phyloP scores from a whole-genome alignment of 176 grass and related monocot genomes.

The Pontederia paniculata region DNA sequence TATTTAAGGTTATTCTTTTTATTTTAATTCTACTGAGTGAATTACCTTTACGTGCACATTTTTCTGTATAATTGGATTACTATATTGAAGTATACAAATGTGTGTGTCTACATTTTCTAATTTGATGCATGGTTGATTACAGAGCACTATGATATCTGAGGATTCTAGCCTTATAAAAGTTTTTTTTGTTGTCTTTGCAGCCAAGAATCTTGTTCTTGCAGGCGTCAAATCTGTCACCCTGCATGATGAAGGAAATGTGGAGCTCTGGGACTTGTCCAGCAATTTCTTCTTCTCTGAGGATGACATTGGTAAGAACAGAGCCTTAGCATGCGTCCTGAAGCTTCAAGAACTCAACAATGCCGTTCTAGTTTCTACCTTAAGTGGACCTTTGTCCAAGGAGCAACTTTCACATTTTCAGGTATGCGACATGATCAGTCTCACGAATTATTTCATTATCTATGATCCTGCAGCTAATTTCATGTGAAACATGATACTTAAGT shows the following conservation, averaged over 20 bases:
- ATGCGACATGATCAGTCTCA: neutral
- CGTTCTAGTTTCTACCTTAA: slow-evolving; percentile 48
- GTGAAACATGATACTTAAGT: no score
- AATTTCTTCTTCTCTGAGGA: slow-evolving; percentile 78
- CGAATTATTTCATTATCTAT: neutral
- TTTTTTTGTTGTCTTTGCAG: slow-evolving; percentile 32
- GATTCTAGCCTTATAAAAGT: neutral
- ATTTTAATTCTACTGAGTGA: no score
- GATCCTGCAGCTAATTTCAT: neutral
- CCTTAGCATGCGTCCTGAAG: slow-evolving; percentile 46
- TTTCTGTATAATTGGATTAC: no score
- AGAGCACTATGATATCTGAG: no score
- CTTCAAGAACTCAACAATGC: slow-evolving; percentile 85
- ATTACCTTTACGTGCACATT: no score
- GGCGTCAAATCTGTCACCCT: slow-evolving; percentile 76
- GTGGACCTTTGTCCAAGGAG: slow-evolving; percentile 44
- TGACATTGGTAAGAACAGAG: slow-evolving; percentile 62
- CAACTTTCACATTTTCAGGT: slow-evolving; percentile 73
- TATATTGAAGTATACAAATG: no score
- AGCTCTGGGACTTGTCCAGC: slow-evolving; percentile 74
- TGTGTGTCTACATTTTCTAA: no score
- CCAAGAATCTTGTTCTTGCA: slow-evolving; percentile 75
- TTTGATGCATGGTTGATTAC: no score
- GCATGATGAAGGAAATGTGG: slow-evolving; percentile 54
- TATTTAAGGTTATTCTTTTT: no score